A percentile compares a stretch with the other conserved stretches of the same genome.
Conservation (phyloP, 23 red algal species). For the Porphyridium purpureum region DNA sequence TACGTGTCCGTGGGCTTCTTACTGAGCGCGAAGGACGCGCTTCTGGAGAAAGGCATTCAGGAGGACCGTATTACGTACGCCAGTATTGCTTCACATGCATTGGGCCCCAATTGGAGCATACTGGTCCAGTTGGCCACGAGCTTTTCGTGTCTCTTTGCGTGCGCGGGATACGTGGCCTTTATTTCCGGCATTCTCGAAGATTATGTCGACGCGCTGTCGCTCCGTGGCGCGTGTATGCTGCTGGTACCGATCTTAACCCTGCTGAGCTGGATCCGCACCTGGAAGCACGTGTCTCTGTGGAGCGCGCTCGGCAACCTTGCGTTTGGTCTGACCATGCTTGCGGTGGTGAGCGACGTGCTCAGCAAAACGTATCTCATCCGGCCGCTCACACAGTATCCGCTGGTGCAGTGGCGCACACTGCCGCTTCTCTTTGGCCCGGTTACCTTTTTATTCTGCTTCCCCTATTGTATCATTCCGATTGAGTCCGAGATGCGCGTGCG, state of each 20-base stretch:
- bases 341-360: background rate
- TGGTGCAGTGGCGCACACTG: too few relatives aligned
- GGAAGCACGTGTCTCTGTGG: background rate
- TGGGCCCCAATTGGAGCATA: background rate
- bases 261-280: background rate
- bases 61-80: slow-evolving; percentile 1
- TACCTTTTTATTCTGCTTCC: background rate
- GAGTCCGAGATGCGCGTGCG: background rate
- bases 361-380: background rate
- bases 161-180: slow-evolving; percentile 5
- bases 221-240: background rate
- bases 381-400: background rate
- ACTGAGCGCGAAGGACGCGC: background rate
- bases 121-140: background rate
- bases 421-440: background rate
- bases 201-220: background rate
- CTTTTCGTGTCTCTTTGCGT: slow-evolving; percentile 1
- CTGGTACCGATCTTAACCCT: background rate
- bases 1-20: background rate
- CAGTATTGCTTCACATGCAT: background rate
- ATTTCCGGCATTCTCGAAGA: slow-evolving; percentile 1
- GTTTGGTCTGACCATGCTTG: background rate
- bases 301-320: background rate
- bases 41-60: too few relatives aligned
- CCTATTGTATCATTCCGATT: background rate